Evolutionary conservation across 164 flowering plant species (phyloP), one percentile per base, ranked within the genome.

Genomic region (Nelumbo lutea): DNA sequence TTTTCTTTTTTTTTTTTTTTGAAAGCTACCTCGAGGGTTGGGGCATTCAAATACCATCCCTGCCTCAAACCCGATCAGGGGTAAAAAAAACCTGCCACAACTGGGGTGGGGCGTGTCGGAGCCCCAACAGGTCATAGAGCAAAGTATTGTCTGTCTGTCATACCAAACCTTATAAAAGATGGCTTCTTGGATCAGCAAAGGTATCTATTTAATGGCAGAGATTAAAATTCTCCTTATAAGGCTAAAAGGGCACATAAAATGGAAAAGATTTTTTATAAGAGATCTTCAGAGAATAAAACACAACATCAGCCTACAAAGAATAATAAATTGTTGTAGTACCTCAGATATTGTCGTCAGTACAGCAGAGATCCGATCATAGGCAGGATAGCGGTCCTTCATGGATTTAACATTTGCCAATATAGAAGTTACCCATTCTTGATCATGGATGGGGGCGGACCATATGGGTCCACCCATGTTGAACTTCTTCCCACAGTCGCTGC

Each of bases 381-480:
- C 98, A 58, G 98, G 97, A 82, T 92, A 96, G 3, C 86, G 74
- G 9, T 86, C 85, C 74, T 86, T 90, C 85, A 82, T 78, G n/a
- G 88, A 82, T 68, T 86, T 87, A 4, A 93, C 93, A 84, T 84
- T 88, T 64, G 81, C 83, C 62, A 93, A 79, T 9, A 87, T 89
- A 65, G 94, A 84, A 60, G 86, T 64, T 1, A 93, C 94, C 99
- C 99, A 93, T 66, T 91, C 98, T 75, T 86, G 89, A 76, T 96
- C 97, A 76, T 93, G 99, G 70, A 96, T 93, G 41, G 97, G 91
- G 61, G 95, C 98, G 60, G 98, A 88, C 98, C 99, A 96, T 67
- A 96, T 91, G 44, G 99, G 97, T 59, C 99, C 97, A 57, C 97
- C 99, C 96, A 96, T 86, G 75, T 86, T 87, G 64, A 79, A 93